phyloP scores from a whole-genome alignment of 805 yeast species.

The Kregervanrija pseudodelftensis region DNA sequence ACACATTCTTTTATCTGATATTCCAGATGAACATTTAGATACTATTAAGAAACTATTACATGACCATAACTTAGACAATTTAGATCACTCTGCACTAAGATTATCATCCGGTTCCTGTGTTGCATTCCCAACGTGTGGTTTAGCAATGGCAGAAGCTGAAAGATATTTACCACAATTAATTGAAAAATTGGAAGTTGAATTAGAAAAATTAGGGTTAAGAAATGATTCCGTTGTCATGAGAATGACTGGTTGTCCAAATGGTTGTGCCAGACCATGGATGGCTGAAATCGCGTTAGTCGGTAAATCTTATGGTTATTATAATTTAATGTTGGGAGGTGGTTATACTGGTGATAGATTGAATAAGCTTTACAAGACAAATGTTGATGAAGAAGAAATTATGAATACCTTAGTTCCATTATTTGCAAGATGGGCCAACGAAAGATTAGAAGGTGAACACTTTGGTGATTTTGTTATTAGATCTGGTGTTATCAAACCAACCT shows the following conservation, averaged over 20 bases:
- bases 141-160: constrained; percentile 98
- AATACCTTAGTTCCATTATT: constrained; percentile 74
- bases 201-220: constrained; percentile 88
- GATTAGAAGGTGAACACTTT: constrained; percentile 86
- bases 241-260: constrained; percentile 99
- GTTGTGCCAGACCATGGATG: constrained; percentile 97
- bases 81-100: constrained; percentile 68
- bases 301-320: constrained; percentile 89
- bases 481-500: constrained; percentile 83
- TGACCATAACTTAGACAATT: constrained; percentile 75
- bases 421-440: constrained; percentile 90
- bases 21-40: constrained; percentile 61
- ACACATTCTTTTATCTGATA: constrained; percentile 71
- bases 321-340: constrained; percentile 93
- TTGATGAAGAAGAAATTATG: constrained; percentile 85
- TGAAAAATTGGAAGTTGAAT: constrained; percentile 71
- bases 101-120: constrained; percentile 94
- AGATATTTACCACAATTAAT: constrained; percentile 81
- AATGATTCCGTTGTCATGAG: constrained; percentile 94
- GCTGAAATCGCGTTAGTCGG: constrained; percentile 96
- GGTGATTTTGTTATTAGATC: constrained; percentile 88
- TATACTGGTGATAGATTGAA: constrained; percentile 88
- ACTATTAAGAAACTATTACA: constrained; percentile 57
- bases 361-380: constrained; percentile 80
- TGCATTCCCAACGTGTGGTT: constrained; percentile 97